Conservation (phyloP, 208 protist genomes). For the Leishmania turanica region DNA sequence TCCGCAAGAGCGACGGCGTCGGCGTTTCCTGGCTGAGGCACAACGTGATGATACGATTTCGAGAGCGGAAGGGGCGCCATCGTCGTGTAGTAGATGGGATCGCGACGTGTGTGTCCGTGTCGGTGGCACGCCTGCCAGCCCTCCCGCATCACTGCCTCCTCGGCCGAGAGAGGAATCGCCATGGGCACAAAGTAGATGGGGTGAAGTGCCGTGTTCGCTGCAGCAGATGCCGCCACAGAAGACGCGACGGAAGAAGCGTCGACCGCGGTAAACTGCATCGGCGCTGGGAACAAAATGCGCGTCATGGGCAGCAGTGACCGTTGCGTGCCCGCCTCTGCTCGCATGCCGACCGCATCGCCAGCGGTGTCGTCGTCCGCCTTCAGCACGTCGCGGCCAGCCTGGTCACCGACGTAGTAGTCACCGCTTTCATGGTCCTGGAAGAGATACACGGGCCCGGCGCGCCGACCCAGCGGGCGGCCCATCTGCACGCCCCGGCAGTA, state of each 20-base stretch:
- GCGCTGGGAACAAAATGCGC: slow-evolving; percentile 49
- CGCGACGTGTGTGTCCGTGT: slow-evolving; percentile 30
- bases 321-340: not conserved
- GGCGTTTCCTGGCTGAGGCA: slow-evolving; percentile 14
- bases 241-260: not conserved
- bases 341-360: not conserved
- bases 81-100: slow-evolving; percentile 27
- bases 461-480: slow-evolving; percentile 48
- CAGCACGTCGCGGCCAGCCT: slow-evolving; percentile 22
- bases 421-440: slow-evolving; percentile 27
- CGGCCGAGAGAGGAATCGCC: slow-evolving; percentile 33
- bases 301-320: slow-evolving; percentile 43
- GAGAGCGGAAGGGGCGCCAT: slow-evolving; percentile 21
- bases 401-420: slow-evolving; percentile 41
- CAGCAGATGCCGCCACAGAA: not conserved
- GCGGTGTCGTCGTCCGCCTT: not conserved
- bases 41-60: slow-evolving; percentile 24
- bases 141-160: slow-evolving; percentile 16
- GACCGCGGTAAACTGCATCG: not conserved
- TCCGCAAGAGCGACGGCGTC: not conserved
- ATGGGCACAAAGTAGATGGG: slow-evolving; percentile 52
- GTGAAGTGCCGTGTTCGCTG: slow-evolving; percentile 12
- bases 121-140: slow-evolving; percentile 36
- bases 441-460: slow-evolving; percentile 45
- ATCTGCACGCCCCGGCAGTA: slow-evolving; percentile 73